Conservation (phyloP, 306 rosid genomes). For the Phaseolus lunatus region DNA sequence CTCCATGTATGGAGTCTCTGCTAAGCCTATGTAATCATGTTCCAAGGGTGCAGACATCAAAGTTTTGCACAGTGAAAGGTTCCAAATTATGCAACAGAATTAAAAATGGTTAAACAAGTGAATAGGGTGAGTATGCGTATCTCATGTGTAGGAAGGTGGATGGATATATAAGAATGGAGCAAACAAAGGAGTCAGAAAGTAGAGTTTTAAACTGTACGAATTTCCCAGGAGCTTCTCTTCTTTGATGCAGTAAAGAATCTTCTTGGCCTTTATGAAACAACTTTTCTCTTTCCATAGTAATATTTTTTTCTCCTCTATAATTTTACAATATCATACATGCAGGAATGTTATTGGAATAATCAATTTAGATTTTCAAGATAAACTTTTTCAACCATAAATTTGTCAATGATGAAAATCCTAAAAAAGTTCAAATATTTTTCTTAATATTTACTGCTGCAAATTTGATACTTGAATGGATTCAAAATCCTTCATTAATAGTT, state of each 20-base stretch:
- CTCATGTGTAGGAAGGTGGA: not conserved
- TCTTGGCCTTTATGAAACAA: conserved; percentile 24
- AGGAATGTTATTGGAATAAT: too few species aligned
- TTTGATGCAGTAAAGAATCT: conserved; percentile 1
- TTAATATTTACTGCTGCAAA: too few species aligned
- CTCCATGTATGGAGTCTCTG: conserved; percentile 13
- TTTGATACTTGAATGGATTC: not conserved
- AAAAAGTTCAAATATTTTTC: too few species aligned
- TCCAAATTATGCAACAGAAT: not conserved
- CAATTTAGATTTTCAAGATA: too few species aligned
- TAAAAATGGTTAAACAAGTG: not conserved
- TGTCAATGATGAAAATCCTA: too few species aligned
- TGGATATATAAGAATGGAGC: too few species aligned
- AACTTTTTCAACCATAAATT: too few species aligned
- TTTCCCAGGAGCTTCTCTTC: not conserved
- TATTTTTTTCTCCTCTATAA: not conserved
- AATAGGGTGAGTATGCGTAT: not conserved
- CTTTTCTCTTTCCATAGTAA: not conserved
- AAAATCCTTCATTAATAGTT: not conserved
- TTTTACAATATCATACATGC: too few species aligned
- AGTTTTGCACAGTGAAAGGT: not conserved
- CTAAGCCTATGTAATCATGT: conserved; percentile 35
- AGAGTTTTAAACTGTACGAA: not conserved
- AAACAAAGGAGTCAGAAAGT: not conserved
- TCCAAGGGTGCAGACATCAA: conserved; percentile 12